Base-by-base conservation (phyloP, 1,139 yeast genomes). In the Blastobotrys persicus region DNA sequence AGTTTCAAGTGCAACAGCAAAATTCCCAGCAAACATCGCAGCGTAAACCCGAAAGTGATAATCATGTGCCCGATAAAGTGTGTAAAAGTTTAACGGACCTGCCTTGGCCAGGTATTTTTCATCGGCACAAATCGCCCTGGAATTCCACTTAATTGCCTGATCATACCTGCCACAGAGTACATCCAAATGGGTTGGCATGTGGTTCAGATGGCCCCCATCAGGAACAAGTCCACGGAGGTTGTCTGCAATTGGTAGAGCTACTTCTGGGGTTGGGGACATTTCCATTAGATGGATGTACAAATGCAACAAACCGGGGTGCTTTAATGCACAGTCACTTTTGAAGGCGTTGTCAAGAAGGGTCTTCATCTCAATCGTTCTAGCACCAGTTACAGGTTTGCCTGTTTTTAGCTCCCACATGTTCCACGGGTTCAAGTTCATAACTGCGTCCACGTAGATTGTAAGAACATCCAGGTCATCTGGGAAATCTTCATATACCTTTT, bases 181-280 rank as follows among this genome's bases (percentile, higher is more conserved):
- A 16, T 45, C 44, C 17, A 45, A 14, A 33, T 45, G 48, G 3
- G 44, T 20, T 7, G 48, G 48, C 48, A 45, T 45, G 40, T 45
- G 48, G 26, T 19, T 19, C 32, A 40, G 23, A 45, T 45, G 48
- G 17, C 48, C 48, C 13, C 32, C 28, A 23, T 45, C 48, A 13
- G 48, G 48, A 16, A 45, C 37, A 5, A 45, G 40, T 2, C 28
- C 40, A 4, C 48, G 19, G 14, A 45, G 23, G 7, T 18, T n/a
- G 19, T 45, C 48, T 3, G 44, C 48, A 14, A 43, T 26, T 5
- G 17, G 16, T 1, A 45, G 33, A 3, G 44, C 48, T 2, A 13
- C n/a, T 31, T 40, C 44, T 31, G 48, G 44, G 16, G n/a, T 43
- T 18, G 37, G 33, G 3, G 46, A 43, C 46, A 43, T 43, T 20